A percentile compares a stretch with the other conserved stretches of the same genome.
Conservation (phyloP, 495 filamentous ascomycete genomes). For the Hypoxylon rickii region DNA sequence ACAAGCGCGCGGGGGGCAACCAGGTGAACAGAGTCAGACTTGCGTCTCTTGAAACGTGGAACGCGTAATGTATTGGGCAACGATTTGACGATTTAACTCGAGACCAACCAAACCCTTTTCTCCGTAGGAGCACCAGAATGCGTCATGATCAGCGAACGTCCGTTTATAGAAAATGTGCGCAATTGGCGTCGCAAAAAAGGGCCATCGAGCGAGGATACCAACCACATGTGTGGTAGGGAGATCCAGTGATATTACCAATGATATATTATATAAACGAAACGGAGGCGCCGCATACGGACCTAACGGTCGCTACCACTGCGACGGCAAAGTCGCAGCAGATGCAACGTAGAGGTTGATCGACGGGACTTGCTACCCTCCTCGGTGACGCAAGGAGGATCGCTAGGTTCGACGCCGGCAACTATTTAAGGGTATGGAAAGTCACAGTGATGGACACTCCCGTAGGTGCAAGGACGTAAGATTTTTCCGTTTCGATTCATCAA, state of each 20-base stretch:
- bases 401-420: conserved; percentile 4
- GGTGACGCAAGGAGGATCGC: conserved; percentile 22
- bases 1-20: conserved; percentile 19
- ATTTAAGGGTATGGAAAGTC: too few relatives aligned
- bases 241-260: conserved; percentile 26
- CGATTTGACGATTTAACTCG: conserved; percentile 21
- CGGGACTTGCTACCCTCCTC: conserved; percentile 9
- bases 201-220: conserved; percentile 17
- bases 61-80: conserved; percentile 31
- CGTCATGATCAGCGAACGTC: conserved; percentile 26
- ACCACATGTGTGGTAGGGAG: conserved; percentile 12
- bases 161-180: conserved; percentile 29
- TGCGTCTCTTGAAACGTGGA: conserved; percentile 35
- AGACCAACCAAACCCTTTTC: conserved; percentile 24
- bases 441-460: too few relatives aligned
- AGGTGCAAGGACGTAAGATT: too few relatives aligned
- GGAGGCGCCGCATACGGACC: conserved; percentile 20
- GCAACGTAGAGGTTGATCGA: conserved; percentile 25
- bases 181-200: conserved; percentile 21
- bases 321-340: conserved; percentile 8
- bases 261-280: conserved; percentile 9
- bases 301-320: conserved; percentile 7
- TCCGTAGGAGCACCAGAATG: conserved; percentile 12
- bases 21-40: conserved; percentile 20
- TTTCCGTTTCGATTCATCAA: too few relatives aligned